A percentile compares a stretch with the other conserved stretches of the same genome.
phyloP scores from a whole-genome alignment of 345 rosid genomes.

The Eutrema heterophyllum region DNA sequence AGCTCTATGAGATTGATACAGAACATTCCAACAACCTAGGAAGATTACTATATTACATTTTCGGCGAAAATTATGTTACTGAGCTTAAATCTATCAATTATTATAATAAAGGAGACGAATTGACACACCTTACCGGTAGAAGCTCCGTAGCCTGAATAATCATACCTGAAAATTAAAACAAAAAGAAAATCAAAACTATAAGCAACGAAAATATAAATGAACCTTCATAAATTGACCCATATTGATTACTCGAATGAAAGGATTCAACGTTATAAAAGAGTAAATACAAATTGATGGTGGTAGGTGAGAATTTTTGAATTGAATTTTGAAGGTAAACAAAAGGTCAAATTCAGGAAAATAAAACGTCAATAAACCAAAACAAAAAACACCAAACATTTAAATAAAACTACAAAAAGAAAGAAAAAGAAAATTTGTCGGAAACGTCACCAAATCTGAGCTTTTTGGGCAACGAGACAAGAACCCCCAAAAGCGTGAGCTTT shows the following conservation, averaged over 20 bases:
- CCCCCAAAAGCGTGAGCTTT: slow-evolving; percentile 33
- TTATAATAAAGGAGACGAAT: slow-evolving; percentile 5
- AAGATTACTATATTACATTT: neutral
- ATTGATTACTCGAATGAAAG: neutral
- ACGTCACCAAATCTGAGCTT: slow-evolving; percentile 32
- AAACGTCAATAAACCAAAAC: slow-evolving; percentile 4
- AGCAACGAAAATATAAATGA: neutral
- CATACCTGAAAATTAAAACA: slow-evolving; percentile 55
- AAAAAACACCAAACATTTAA: slow-evolving; percentile 1
- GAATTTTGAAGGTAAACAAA: neutral
- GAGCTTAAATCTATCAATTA: neutral
- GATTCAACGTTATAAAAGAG: slow-evolving; percentile 12
- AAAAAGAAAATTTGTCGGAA: slow-evolving; percentile 25
- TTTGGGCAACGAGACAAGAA: slow-evolving; percentile 29
- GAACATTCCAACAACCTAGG: slow-evolving; percentile 11
- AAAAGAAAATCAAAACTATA: neutral
- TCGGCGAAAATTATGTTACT: neutral
- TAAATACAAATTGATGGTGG: slow-evolving; percentile 20
- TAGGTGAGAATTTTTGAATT: slow-evolving; percentile 14
- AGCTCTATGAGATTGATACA: neutral
- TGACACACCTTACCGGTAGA: slow-evolving; percentile 86
- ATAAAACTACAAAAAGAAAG: neutral
- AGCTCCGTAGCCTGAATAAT: slow-evolving; percentile 98
- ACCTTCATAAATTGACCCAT: neutral
- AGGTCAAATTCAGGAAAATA: neutral